These are phyloP conservation scores for Termitomyces sp. DNA, from an alignment of 768 basidiomycete genomes.

Conservation along the genomic window DNA sequence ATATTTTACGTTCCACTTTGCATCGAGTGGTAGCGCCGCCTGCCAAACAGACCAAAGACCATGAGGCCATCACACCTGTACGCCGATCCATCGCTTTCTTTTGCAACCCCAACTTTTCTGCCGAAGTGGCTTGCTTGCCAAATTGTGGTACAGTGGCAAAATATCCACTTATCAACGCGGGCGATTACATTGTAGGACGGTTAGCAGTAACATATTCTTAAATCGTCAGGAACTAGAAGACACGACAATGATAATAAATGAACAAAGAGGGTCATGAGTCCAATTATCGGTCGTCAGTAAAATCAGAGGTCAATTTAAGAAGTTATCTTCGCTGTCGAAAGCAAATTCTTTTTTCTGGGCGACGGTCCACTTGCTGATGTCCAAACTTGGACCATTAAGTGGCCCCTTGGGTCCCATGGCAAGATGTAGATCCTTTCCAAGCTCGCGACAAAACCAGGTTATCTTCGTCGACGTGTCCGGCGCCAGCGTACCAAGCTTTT, in stretches of 20 bases:
- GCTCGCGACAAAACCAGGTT: constrained; percentile 20
- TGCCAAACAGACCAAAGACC: constrained; percentile 38
- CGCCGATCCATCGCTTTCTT: constrained; percentile 86
- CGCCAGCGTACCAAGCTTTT: constrained; percentile 22
- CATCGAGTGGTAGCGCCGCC: constrained; percentile 80
- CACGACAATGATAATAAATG: not conserved
- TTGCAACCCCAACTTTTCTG: constrained; percentile 73
- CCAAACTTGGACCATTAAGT: constrained; percentile 26
- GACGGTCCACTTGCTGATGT: constrained; percentile 29
- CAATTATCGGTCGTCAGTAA: too few relatives aligned
- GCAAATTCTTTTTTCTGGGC: constrained; percentile 23
- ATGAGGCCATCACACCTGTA: constrained; percentile 51
- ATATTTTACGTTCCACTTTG: constrained; percentile 70
- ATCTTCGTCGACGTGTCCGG: constrained; percentile 20
- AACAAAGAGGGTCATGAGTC: not conserved
- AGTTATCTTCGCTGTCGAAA: constrained; percentile 14
- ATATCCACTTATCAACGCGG: constrained; percentile 68
- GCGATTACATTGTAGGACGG: constrained; percentile 72
- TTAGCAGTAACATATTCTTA: constrained; percentile 53
- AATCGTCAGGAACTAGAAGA: constrained; percentile 6
- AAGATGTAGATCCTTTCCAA: constrained; percentile 33
- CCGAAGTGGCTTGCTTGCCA: constrained; percentile 66
- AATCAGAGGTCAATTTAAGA: not conserved
- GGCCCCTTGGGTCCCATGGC: constrained; percentile 18
- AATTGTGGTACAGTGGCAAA: constrained; percentile 54